Percentiles rank a stretch among this genome's conserved stretches.
Evolutionary conservation across 1,284 basidiomycete genomes (phyloP).

Genomic region (Austroboletus rostrupii): DNA sequence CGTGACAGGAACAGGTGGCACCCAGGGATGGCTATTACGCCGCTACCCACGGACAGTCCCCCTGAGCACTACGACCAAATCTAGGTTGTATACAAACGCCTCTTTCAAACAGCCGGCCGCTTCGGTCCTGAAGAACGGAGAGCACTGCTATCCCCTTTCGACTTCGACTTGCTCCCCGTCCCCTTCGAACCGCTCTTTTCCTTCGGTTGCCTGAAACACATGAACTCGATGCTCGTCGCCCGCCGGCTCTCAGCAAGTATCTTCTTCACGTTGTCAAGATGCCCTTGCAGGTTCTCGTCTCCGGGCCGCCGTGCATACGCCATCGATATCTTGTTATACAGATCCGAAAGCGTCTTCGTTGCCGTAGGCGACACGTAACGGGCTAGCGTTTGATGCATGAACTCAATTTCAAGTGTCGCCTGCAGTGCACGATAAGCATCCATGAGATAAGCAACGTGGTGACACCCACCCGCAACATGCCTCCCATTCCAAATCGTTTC

Average conservation of each 20-base stretch:
- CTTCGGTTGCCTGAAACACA: constrained; percentile 81
- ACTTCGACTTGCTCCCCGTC: constrained; percentile 15
- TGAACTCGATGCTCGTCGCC: constrained; percentile 90
- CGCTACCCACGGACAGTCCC: too few relatives aligned
- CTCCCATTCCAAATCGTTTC: constrained; percentile 91
- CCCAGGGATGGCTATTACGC: too few relatives aligned
- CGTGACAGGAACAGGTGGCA: too few relatives aligned
- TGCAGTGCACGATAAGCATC: constrained; percentile 30
- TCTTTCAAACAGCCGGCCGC: constrained; percentile 9
- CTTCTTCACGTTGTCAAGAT: constrained; percentile 89
- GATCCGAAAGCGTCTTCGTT: constrained; percentile 78
- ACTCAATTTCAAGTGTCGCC: constrained; percentile 98
- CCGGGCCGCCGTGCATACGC: constrained; percentile 80
- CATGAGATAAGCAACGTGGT: not conserved
- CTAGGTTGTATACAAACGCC: not conserved
- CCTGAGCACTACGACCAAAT: not conserved
- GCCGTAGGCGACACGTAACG: constrained; percentile 83
- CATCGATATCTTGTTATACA: constrained; percentile 93
- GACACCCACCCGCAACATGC: constrained; percentile 85
- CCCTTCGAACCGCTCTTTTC: constrained; percentile 25
- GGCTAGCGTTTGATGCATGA: constrained; percentile 92
- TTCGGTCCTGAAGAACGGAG: constrained; percentile 23
- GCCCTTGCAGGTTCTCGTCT: constrained; percentile 80
- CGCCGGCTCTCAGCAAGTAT: constrained; percentile 83
- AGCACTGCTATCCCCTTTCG: constrained; percentile 16